Percentiles rank a stretch among this genome's conserved stretches.
phyloP scores from a whole-genome alignment of 2,329 filamentous ascomycete genomes.

The Sclerotiophoma versabilis region DNA sequence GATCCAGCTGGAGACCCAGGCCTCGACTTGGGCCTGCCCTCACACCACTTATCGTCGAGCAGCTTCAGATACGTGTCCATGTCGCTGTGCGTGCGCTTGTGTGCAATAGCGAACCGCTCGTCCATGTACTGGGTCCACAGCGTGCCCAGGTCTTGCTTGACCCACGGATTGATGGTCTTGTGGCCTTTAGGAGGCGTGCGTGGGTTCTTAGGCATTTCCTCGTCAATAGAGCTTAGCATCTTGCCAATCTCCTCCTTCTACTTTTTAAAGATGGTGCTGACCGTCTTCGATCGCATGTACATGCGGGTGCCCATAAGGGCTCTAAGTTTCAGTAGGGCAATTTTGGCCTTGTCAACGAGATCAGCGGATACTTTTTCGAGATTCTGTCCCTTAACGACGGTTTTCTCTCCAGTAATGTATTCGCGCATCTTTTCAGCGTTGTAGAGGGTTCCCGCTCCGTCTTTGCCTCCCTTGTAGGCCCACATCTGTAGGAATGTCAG shows the following conservation, averaged over 20 bases:
- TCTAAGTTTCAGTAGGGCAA: slow-evolving; percentile 10
- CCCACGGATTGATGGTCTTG: neutral
- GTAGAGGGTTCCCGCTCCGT: slow-evolving; percentile 1
- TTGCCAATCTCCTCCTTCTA: slow-evolving; percentile 5
- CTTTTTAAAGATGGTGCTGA: slow-evolving; percentile 2
- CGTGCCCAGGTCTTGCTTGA: neutral
- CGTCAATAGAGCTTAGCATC: neutral
- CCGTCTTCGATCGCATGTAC: neutral
- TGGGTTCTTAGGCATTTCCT: neutral
- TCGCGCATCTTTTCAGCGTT: neutral
- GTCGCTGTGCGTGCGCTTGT: neutral
- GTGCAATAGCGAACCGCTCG: slow-evolving; percentile 7
- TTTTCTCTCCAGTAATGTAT: slow-evolving; percentile 1
- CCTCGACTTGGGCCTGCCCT: neutral
- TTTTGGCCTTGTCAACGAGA: slow-evolving; percentile 1
- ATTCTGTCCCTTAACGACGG: neutral
- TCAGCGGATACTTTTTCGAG: neutral
- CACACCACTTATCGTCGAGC: slow-evolving; percentile 2
- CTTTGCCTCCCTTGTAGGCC: slow-evolving; percentile 7
- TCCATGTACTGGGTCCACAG: slow-evolving; percentile 8
- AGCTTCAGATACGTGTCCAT: slow-evolving; percentile 5
- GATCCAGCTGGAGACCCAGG: neutral
- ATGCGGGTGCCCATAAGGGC: slow-evolving; percentile 7
- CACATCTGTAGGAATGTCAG: slow-evolving; percentile 10
- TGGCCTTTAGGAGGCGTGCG: neutral